A percentile compares a stretch with the other conserved stretches of the same genome.
phyloP scores from a whole-genome alignment of 768 basidiomycete genomes.

The Termitomyces sp. region DNA sequence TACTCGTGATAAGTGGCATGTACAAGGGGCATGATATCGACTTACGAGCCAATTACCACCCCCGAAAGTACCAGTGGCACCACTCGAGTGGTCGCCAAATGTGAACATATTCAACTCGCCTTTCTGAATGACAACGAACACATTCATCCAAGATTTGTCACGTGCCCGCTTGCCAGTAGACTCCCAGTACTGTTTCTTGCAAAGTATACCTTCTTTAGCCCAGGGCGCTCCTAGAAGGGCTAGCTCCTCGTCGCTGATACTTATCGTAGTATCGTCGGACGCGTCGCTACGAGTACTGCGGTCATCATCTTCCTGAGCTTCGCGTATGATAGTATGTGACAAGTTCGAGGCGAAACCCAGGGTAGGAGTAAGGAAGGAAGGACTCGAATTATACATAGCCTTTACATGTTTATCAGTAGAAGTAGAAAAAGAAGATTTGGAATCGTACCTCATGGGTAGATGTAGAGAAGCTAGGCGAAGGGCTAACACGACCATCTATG shows the following conservation, averaged over 20 bases:
- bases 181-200: conserved; percentile 94
- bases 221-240: conserved; percentile 94
- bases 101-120: conserved; percentile 95
- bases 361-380: conserved; percentile 72
- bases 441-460: conserved; percentile 72
- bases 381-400: conserved; percentile 57
- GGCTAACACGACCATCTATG: conserved; percentile 86
- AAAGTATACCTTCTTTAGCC: conserved; percentile 98
- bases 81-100: conserved; percentile 75
- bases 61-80: conserved; percentile 65
- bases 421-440: neutral
- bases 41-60: conserved; percentile 98
- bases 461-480: conserved; percentile 90
- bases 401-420: conserved; percentile 15
- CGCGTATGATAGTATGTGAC: conserved; percentile 93
- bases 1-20: neutral
- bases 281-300: conserved; percentile 61
- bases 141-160: conserved; percentile 89
- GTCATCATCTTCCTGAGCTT: conserved; percentile 86
- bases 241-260: conserved; percentile 92
- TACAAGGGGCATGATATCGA: conserved; percentile 12
- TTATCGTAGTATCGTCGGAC: conserved; percentile 67
- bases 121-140: conserved; percentile 93
- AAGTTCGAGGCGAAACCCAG: conserved; percentile 97
- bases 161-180: conserved; percentile 74